phyloP scores from a whole-genome alignment of 805 yeast genomes.

The Starmerella asiatica region DNA sequence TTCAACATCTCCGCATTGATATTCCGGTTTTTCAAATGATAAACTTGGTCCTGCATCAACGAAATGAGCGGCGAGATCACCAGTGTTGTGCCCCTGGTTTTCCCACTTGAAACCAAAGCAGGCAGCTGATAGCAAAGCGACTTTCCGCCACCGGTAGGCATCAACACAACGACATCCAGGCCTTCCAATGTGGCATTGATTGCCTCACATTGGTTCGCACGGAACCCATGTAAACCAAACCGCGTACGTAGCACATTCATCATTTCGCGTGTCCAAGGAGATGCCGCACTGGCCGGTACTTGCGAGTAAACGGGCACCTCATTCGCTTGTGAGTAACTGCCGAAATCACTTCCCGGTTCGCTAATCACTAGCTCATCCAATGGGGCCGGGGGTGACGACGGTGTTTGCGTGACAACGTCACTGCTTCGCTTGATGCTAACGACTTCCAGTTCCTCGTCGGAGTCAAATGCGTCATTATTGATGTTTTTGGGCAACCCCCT shows the following conservation, averaged over 20 bases:
- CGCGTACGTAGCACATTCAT: slow-evolving; percentile 39
- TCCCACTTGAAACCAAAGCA: slow-evolving; percentile 65
- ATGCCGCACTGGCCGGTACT: not conserved
- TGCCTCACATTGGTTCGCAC: slow-evolving; percentile 79
- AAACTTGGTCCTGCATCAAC: slow-evolving; percentile 94
- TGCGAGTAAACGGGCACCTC: not conserved
- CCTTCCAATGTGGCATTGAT: slow-evolving; percentile 63
- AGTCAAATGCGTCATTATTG: not conserved
- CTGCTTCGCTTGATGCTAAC: not conserved
- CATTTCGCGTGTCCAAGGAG: slow-evolving; percentile 59
- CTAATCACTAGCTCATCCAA: not conserved
- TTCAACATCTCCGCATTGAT: slow-evolving; percentile 81
- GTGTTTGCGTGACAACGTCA: not conserved
- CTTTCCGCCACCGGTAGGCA: slow-evolving; percentile 99
- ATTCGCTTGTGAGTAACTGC: not conserved
- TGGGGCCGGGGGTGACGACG: not conserved
- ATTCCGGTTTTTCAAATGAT: slow-evolving; percentile 51
- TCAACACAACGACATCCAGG: slow-evolving; percentile 78
- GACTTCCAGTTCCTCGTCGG: slow-evolving; percentile 1
- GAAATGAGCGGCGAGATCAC: slow-evolving; percentile 92
- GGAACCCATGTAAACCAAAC: slow-evolving; percentile 54
- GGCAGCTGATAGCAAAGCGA: slow-evolving; percentile 93
- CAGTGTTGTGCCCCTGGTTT: slow-evolving; percentile 69
- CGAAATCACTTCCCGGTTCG: not conserved
- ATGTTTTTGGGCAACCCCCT: not conserved